phyloP scores from a whole-genome alignment of 768 basidiomycete species.

The Russula earlei region DNA sequence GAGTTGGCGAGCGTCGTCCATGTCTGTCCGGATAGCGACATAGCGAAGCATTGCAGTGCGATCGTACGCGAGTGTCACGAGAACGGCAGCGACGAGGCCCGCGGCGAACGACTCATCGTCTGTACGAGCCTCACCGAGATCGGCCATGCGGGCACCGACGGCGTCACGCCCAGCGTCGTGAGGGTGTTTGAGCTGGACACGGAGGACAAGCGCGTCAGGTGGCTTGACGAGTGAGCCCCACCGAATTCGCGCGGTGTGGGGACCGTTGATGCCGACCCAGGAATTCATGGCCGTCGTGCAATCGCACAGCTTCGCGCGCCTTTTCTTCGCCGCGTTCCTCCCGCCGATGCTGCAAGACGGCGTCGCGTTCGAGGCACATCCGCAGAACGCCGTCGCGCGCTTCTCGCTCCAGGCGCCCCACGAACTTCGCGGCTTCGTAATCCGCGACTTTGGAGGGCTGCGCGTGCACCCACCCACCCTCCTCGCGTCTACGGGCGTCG shows the following conservation, averaged over 20 bases:
- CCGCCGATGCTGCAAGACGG: constrained; percentile 45
- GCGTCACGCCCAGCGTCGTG: constrained; percentile 38
- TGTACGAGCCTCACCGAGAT: constrained; percentile 49
- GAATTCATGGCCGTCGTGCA: neutral
- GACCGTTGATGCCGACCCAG: too few species aligned
- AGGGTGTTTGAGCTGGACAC: constrained; percentile 44
- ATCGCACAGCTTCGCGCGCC: constrained; percentile 37
- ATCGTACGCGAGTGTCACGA: constrained; percentile 41
- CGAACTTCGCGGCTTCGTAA: constrained; percentile 43
- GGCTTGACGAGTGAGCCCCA: constrained; percentile 41
- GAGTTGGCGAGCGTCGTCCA: constrained; percentile 48
- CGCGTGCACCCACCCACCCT: constrained; percentile 44
- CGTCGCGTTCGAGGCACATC: constrained; percentile 51
- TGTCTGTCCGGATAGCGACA: constrained; percentile 36
- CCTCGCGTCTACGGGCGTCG: constrained; percentile 39
- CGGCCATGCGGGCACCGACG: constrained; percentile 39
- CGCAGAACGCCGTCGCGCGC: constrained; percentile 49
- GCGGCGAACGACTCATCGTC: constrained; percentile 43
- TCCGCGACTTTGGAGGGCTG: constrained; percentile 51
- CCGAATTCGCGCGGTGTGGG: too few species aligned
- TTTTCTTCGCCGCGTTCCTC: constrained; percentile 47
- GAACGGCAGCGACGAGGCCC: constrained; percentile 35
- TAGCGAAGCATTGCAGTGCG: constrained; percentile 45
- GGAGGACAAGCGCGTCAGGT: constrained; percentile 38
- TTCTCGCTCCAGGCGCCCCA: constrained; percentile 38